phyloP scores from a whole-genome alignment of 2,329 filamentous ascomycete genomes.

The Penicillium sp. region DNA sequence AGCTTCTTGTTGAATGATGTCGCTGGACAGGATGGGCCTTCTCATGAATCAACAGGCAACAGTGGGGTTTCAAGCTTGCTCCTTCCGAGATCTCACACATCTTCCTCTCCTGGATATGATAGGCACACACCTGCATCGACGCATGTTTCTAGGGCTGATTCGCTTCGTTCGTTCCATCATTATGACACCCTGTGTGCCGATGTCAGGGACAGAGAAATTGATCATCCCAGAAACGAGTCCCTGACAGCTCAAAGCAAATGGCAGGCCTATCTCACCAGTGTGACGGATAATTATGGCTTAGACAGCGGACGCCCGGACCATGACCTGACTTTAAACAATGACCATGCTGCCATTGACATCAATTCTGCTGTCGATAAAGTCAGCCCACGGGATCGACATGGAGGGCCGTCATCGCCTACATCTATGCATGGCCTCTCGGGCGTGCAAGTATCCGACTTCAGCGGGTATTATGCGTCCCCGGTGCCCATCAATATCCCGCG shows the following conservation, averaged over 20 bases:
- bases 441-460: conserved; percentile 52
- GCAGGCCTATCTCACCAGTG: conserved; percentile 38
- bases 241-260: conserved; percentile 34
- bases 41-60: conserved; percentile 1
- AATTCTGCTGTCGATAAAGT: conserved; percentile 46
- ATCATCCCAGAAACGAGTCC: conserved; percentile 15
- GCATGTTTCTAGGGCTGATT: conserved; percentile 8
- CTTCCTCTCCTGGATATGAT: conserved; percentile 9
- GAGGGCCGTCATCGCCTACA: conserved; percentile 10
- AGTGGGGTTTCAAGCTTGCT: conserved; percentile 13
- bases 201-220: conserved; percentile 7
- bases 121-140: conserved; percentile 3
- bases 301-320: conserved; percentile 71
- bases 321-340: conserved; percentile 72
- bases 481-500: conserved; percentile 67
- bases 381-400: conserved; percentile 20
- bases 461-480: conserved; percentile 71
- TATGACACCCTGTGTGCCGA: conserved; percentile 4
- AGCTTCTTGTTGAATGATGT: conserved; percentile 6
- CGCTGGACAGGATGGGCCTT: background rate
- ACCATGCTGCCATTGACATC: conserved; percentile 65
- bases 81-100: conserved; percentile 11
- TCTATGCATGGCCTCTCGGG: conserved; percentile 5
- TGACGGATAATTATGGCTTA: conserved; percentile 63
- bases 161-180: conserved; percentile 7